Base-by-base conservation (phyloP, 495 filamentous ascomycete species). In the Neurospora sp. region DNA sequence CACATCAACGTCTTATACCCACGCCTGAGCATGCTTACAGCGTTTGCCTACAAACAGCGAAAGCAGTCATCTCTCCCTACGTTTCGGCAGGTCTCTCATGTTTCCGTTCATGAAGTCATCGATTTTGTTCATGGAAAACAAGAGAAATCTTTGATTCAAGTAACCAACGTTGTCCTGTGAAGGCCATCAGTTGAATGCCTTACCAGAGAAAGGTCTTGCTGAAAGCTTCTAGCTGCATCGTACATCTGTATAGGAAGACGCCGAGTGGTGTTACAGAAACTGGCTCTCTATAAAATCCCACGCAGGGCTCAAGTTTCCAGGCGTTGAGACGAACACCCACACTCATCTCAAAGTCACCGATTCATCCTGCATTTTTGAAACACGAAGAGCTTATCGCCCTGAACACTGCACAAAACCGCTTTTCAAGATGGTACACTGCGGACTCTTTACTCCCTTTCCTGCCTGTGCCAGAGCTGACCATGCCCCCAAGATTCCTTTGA, bases 321-420 rank as follows among this genome's bases (percentile, higher is more conserved):
- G 5, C 20, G 20, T 14, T 7, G 1, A 59, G 48, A 27, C 11
- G 5, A 27, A 53, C 0, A 14, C 10, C 20, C 14, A 59, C 11
- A 0, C 11, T 14, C 20, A 59, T 1, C 0, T 27, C 20, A 14
- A 59, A 0, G 0, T 59, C 20, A 22, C 48, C 11, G 0, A 2
- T 14, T 14, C 10, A 59, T 59, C 9, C 20, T 53, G 1, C 9
- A 1, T 1, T 53, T 22, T 0, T 53, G 18, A 20, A 46, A 0
- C 42, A 46, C 42, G 20, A 53, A 53, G 20, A 53, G 0, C 46
- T 27, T 14, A 27, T 0, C 10, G 0, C 10, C 3, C 46, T 22
- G 10, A 14, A 53, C 46, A 14, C 20, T n/a, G n/a, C n/a, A n/a
- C n/a, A n/a, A n/a, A n/a, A n/a, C n/a, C n/a, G n/a, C n/a, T n/a